These are phyloP conservation scores for Candida oleophila DNA, from an alignment of 805 yeast species.

Conservation along the genomic window DNA sequence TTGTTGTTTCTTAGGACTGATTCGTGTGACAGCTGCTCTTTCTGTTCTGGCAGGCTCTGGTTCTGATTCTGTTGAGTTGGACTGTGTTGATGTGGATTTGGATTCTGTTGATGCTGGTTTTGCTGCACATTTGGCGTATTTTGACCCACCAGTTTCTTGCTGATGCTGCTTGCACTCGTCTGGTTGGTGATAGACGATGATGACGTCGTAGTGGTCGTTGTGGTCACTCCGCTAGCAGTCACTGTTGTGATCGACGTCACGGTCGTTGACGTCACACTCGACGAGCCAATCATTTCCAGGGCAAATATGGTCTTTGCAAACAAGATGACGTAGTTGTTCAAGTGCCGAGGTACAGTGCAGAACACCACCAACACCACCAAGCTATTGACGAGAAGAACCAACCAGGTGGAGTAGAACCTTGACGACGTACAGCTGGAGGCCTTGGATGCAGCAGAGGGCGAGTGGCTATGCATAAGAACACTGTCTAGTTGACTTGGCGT, in stretches of 20 bases:
- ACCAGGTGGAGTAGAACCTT: conserved; percentile 8
- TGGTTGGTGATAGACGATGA: conserved; percentile 13
- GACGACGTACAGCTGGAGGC: conserved; percentile 2
- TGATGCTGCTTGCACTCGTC: conserved; percentile 1
- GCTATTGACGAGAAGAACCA: conserved; percentile 11
- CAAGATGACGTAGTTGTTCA: conserved; percentile 19
- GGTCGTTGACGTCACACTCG: conserved; percentile 16
- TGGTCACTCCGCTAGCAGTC: conserved; percentile 9
- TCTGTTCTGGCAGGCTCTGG: background rate
- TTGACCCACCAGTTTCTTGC: background rate
- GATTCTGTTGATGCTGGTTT: background rate
- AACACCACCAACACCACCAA: background rate
- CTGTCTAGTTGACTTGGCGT: background rate
- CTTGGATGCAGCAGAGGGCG: conserved; percentile 8
- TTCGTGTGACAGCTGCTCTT: conserved; percentile 8
- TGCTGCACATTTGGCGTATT: background rate
- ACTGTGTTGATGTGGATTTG: background rate
- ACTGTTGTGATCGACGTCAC: background rate
- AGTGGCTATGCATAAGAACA: background rate
- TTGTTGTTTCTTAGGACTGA: conserved; percentile 11
- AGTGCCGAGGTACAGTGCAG: conserved; percentile 1
- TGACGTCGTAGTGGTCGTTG: conserved; percentile 20
- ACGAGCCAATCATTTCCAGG: conserved; percentile 27
- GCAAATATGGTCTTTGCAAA: conserved; percentile 32
- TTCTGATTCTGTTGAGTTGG: background rate